These are phyloP conservation scores for Phaeosphaeriaceae sp. DNA, from an alignment of 2,329 filamentous ascomycete genomes.

Conservation along the genomic window DNA sequence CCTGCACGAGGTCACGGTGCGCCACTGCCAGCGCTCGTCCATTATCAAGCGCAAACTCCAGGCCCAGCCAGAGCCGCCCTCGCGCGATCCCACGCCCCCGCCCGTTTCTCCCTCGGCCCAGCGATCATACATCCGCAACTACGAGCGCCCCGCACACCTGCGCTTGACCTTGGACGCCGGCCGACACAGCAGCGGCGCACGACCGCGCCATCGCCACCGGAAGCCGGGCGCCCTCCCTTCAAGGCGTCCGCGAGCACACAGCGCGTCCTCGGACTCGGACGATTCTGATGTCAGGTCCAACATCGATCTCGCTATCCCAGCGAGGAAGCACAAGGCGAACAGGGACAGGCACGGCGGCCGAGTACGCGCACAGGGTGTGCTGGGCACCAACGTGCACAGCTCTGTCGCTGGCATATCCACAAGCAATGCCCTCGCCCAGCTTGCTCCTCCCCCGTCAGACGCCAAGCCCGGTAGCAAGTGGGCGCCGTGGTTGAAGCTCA, in stretches of 20 bases:
- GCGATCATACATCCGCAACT: conserved; percentile 29
- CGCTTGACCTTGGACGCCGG: conserved; percentile 37
- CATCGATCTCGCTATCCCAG: conserved; percentile 24
- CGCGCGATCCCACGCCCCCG: conserved; percentile 66
- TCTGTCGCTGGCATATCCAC: conserved; percentile 66
- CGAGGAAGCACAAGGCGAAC: conserved; percentile 39
- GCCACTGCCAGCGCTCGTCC: conserved; percentile 64
- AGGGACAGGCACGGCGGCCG: conserved; percentile 47
- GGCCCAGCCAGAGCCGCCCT: conserved; percentile 67
- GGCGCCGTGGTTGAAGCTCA: conserved; percentile 70
- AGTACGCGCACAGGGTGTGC: conserved; percentile 52
- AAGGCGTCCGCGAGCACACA: conserved; percentile 20
- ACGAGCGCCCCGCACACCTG: conserved; percentile 35
- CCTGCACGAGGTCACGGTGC: conserved; percentile 65
- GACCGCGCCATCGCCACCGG: conserved; percentile 31
- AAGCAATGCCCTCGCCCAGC: conserved; percentile 66
- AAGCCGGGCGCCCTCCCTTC: conserved; percentile 24
- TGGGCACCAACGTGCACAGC: conserved; percentile 63
- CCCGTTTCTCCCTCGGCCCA: conserved; percentile 52
- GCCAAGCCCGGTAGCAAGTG: conserved; percentile 67
- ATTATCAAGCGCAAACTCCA: conserved; percentile 69
- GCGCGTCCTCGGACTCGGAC: conserved; percentile 22
- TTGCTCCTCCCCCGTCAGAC: conserved; percentile 67
- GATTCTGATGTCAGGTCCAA: conserved; percentile 27
- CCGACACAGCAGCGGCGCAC: conserved; percentile 28